A percentile compares a stretch with the other conserved stretches of the same genome.
Conservation (phyloP, 176 grass and related monocot species). For the Juncus inflexus region DNA sequence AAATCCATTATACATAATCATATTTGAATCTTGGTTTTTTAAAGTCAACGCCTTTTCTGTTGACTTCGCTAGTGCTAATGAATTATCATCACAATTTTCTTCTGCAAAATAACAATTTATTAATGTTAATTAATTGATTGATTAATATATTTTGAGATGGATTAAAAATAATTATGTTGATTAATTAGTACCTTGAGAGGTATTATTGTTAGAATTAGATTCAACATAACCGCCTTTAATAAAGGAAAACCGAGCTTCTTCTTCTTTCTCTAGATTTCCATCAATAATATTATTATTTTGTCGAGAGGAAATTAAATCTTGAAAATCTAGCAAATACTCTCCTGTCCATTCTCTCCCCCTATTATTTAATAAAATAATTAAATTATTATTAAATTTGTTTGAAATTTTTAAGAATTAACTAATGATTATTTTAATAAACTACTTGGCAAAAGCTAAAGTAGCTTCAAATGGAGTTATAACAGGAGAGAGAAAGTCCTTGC, state of each 20-base stretch:
- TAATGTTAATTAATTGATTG: no score
- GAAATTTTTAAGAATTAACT: constrained; percentile 3
- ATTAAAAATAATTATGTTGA: no score
- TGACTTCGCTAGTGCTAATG: constrained; percentile 46
- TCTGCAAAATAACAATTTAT: no score
- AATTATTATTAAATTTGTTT: no score
- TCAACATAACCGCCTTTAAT: constrained; percentile 85
- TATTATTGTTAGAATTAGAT: constrained; percentile 11
- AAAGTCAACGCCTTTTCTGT: constrained; percentile 57
- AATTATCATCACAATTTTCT: constrained; percentile 45
- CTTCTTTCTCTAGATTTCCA: not conserved
- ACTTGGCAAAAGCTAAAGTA: constrained; percentile 87
- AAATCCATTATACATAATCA: constrained; percentile 66
- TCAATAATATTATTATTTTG: constrained; percentile 25
- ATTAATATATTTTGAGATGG: no score
- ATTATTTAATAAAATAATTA: not conserved
- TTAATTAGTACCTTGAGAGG: constrained; percentile 26
- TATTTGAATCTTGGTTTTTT: constrained; percentile 35
- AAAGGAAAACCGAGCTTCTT: constrained; percentile 95
- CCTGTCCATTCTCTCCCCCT: constrained; percentile 91
- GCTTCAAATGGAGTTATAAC: constrained; percentile 97
- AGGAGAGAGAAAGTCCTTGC: constrained; percentile 90
- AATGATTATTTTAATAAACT: constrained; percentile 8
- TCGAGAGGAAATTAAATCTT: constrained; percentile 50
- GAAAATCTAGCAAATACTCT: constrained; percentile 89